These are phyloP conservation scores for Ceratobasidium sp. DNA, from an alignment of 1,284 basidiomycete species.

Conservation along the genomic window DNA sequence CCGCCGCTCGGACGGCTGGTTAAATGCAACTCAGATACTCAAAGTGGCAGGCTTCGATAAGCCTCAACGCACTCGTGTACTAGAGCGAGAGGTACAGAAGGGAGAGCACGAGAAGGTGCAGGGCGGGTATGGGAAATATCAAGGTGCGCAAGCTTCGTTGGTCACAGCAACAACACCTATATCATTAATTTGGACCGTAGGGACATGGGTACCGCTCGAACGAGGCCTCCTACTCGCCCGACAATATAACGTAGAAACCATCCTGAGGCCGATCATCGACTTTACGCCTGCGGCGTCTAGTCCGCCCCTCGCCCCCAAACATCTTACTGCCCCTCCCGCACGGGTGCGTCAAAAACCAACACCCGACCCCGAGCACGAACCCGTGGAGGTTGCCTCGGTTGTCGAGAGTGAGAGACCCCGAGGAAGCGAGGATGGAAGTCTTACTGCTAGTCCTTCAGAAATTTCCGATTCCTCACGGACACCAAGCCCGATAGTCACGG, in stretches of 20 bases:
- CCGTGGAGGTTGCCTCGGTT: background rate
- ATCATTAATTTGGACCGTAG: conserved; percentile 62
- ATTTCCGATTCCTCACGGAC: conserved; percentile 89
- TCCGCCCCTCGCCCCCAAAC: conserved; percentile 96
- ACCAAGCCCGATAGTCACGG: conserved; percentile 82
- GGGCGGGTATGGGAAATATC: conserved; percentile 99
- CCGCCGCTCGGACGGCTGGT: conserved; percentile 93
- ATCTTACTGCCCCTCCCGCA: conserved; percentile 80
- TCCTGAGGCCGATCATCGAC: conserved; percentile 95
- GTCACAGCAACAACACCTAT: conserved; percentile 4
- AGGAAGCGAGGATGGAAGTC: conserved; percentile 83
- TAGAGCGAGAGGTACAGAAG: conserved; percentile 98
- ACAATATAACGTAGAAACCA: conserved; percentile 92
- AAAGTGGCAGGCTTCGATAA: conserved; percentile 99
- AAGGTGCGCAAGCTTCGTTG: conserved; percentile 72
- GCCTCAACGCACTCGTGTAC: conserved; percentile 95
- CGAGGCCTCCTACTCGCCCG: conserved; percentile 88
- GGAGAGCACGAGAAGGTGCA: conserved; percentile 99
- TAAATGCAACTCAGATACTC: conserved; percentile 99
- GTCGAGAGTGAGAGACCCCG: conserved; percentile 53
- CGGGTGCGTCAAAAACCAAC: conserved; percentile 45
- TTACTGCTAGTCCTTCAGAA: conserved; percentile 87
- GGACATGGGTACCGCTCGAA: conserved; percentile 99
- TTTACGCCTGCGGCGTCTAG: conserved; percentile 91
- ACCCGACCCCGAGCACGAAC: conserved; percentile 10